Percentiles rank a stretch among this genome's conserved stretches.
Conservation (phyloP, 257 asterid genomes). For the Primulina eburnea region DNA sequence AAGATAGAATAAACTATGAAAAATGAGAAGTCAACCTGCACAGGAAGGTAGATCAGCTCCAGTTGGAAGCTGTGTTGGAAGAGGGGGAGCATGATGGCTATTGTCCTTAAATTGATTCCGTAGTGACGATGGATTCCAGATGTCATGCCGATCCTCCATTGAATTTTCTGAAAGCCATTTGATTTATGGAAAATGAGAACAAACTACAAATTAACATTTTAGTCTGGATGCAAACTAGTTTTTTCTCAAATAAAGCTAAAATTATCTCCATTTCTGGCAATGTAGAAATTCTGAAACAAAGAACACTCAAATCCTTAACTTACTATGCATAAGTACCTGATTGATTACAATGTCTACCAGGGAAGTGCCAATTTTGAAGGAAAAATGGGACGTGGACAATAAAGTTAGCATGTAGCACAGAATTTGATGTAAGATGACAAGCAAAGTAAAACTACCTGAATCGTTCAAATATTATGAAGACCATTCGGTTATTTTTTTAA, state of each 20-base stretch:
- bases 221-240: conserved; percentile 10
- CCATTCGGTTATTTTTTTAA: background rate
- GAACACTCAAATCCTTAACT: conserved; percentile 11
- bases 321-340: background rate
- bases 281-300: conserved; percentile 6
- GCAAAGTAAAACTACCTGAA: conserved; percentile 12
- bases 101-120: conserved; percentile 58
- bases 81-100: conserved; percentile 49
- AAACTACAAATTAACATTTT: conserved; percentile 18
- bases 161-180: conserved; percentile 46
- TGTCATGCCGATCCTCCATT: conserved; percentile 53
- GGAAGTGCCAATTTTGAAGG: conserved; percentile 2
- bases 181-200: conserved; percentile 23
- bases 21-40: conserved; percentile 54
- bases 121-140: conserved; percentile 46
- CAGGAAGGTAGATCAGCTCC: conserved; percentile 94
- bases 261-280: conserved; percentile 18
- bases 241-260: conserved; percentile 13
- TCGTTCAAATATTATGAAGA: conserved; percentile 2
- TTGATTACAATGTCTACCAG: background rate
- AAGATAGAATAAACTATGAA: conserved; percentile 7
- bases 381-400: conserved; percentile 2
- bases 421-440: background rate
- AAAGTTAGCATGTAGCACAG: background rate
- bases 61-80: conserved; percentile 86